These are phyloP conservation scores for Linnemannia hyalina DNA, from an alignment of 192 early-diverging fungal species.

Conservation along the genomic window DNA sequence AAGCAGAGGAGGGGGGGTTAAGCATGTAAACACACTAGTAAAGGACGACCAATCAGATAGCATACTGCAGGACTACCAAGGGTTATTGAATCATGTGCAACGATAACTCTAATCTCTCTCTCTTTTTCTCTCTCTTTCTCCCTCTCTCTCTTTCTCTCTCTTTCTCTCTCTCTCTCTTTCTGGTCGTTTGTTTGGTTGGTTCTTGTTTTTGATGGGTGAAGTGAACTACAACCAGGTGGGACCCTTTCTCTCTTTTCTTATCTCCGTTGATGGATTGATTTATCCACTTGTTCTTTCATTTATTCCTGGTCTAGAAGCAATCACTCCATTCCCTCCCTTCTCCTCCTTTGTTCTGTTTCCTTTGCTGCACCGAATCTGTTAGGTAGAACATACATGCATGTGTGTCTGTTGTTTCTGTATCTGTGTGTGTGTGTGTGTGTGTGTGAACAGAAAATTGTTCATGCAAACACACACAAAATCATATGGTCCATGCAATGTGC, in stretches of 20 bases:
- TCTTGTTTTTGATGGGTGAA: background rate
- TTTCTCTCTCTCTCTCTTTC: background rate
- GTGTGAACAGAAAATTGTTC: too few species aligned
- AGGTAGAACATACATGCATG: too few species aligned
- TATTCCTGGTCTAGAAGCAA: background rate
- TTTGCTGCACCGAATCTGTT: too few species aligned
- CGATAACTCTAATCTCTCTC: background rate
- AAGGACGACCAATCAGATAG: background rate
- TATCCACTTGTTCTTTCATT: too few species aligned
- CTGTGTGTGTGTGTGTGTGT: too few species aligned
- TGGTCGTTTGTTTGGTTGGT: too few species aligned
- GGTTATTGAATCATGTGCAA: background rate
- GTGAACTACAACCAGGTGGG: background rate
- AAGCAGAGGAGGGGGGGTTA: background rate
- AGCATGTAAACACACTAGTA: background rate
- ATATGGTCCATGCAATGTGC: background rate
- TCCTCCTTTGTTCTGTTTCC: too few species aligned
- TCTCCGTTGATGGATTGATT: background rate
- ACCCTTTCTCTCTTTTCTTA: background rate
- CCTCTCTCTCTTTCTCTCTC: too few species aligned
- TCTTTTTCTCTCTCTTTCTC: too few species aligned
- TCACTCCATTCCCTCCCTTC: too few species aligned
- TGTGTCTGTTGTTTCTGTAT: too few species aligned
- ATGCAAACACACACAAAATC: background rate
- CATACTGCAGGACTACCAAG: background rate